Conservation (phyloP, 805 yeast species). For the Jamesozyma hellenica region DNA sequence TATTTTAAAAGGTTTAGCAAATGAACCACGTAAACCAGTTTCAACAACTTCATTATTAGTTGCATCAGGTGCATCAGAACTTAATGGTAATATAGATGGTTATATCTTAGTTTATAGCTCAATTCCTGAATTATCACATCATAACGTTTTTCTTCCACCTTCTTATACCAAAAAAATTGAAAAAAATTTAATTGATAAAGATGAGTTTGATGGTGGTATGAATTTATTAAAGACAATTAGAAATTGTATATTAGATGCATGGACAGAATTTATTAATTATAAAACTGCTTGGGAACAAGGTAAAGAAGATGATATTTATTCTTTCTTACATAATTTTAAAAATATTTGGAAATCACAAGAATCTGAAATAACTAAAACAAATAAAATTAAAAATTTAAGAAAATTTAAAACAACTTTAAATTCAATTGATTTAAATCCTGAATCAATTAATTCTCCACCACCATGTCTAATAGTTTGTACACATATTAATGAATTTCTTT, state of each 20-base stretch:
- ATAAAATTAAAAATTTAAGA: conserved; percentile 25
- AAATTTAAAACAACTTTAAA: conserved; percentile 26
- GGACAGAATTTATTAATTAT: conserved; percentile 56
- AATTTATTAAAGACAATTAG: conserved; percentile 36
- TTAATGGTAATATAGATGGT: conserved; percentile 69
- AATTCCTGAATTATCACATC: conserved; percentile 42
- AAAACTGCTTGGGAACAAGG: conserved; percentile 51
- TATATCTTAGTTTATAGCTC: conserved; percentile 61
- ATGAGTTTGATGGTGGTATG: conserved; percentile 17
- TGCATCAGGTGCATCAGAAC: conserved; percentile 70
- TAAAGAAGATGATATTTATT: conserved; percentile 56
- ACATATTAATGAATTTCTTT: conserved; percentile 44
- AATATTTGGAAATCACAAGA: conserved; percentile 42
- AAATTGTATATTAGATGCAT: conserved; percentile 56
- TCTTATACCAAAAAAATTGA: conserved; percentile 30
- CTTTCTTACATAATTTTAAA: conserved; percentile 47
- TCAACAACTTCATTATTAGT: conserved; percentile 59
- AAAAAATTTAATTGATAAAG: not conserved
- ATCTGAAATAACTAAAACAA: conserved; percentile 22
- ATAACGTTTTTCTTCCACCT: conserved; percentile 38
- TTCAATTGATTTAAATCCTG: conserved; percentile 28
- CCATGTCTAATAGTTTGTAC: conserved; percentile 64
- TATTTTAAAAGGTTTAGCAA: conserved; percentile 49
- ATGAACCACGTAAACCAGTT: conserved; percentile 52
- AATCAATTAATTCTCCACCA: conserved; percentile 40